Base-by-base conservation (phyloP, 140 eudicot genomes). In the Stevia rebaudiana region DNA sequence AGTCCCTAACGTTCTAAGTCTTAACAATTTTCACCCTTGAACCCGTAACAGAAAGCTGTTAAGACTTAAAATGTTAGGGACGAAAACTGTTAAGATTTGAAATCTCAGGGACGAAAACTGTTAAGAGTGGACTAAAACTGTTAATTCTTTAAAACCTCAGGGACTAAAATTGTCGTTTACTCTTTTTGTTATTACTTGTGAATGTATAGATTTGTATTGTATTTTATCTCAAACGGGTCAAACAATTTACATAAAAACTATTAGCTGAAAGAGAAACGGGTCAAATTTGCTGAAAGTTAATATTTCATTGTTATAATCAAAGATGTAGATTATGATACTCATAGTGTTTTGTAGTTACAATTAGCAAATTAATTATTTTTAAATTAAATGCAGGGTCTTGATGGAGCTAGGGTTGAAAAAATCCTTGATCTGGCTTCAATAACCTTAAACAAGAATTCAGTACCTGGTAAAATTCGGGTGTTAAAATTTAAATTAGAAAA, bases 361-460 rank as follows among this genome's bases (percentile, higher is more conserved):
- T 51, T 22, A 11, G 58, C 58, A 3, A 33, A 22, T 51, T 51
- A 51, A 5, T 51, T 51, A 51, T 11, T 23, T 11, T 10, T 23
- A 51, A 23, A 50, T 3, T 4, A n/a, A n/a, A 31, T 43, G 71
- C 69, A 87, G 95, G 88, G 88, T 72, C 72, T 84, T 63, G 95
- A 90, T 64, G 97, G 97, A 55, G 97, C 97, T 55, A 78, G 95
- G 74, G 97, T 80, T 70, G 95, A 90, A 79, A 90, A 87, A 77
- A 79, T 90, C 58, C 95, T 90, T 43, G 97, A 90, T 63, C 78
- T 90, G 84, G 94, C 95, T 44, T 90, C 97, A 10, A 90, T 90
- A 67, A 90, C 95, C 44, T 82, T 90, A 41, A 90, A 90, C 70
- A 90, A 90, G 73, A 90, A 90, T 70, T 90, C 97, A 4, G 95